Evolutionary conservation across 1,284 basidiomycete species (phyloP).

Genomic region (Neotropicomus parvogracilis): DNA sequence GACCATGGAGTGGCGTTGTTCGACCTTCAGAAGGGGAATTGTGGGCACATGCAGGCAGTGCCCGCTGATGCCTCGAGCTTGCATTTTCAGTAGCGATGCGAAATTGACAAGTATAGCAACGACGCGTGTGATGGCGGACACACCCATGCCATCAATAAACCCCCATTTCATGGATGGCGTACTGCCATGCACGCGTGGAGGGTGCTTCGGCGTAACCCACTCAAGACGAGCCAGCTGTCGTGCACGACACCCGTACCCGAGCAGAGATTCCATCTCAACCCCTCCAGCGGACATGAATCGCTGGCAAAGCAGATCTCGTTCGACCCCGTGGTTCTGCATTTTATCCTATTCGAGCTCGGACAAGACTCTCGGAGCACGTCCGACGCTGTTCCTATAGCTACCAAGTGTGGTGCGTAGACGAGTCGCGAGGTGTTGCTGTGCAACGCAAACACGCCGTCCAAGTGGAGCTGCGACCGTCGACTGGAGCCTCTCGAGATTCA

Average conservation of each 20-base stretch:
- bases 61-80: not conserved
- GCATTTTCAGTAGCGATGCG: not conserved
- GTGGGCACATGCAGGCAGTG: not conserved
- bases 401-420: no score
- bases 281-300: conserved; percentile 3
- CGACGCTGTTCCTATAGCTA: no score
- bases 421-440: no score
- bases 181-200: no score
- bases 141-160: conserved; percentile 11
- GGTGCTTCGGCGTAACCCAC: no score
- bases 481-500: no score
- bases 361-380: no score
- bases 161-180: not conserved
- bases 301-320: no score
- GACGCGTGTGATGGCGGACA: not conserved
- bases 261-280: conserved; percentile 5
- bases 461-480: no score
- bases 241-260: conserved; percentile 11
- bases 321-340: not conserved
- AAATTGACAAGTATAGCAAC: conserved; percentile 1
- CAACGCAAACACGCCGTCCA: no score
- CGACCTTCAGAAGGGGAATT: conserved; percentile 7
- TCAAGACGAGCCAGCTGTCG: not conserved
- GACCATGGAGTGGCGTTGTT: not conserved
- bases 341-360: not conserved